Percentiles rank a stretch among this genome's conserved stretches.
Conservation (phyloP, 768 basidiomycete species). For the Mrakia gelida region DNA sequence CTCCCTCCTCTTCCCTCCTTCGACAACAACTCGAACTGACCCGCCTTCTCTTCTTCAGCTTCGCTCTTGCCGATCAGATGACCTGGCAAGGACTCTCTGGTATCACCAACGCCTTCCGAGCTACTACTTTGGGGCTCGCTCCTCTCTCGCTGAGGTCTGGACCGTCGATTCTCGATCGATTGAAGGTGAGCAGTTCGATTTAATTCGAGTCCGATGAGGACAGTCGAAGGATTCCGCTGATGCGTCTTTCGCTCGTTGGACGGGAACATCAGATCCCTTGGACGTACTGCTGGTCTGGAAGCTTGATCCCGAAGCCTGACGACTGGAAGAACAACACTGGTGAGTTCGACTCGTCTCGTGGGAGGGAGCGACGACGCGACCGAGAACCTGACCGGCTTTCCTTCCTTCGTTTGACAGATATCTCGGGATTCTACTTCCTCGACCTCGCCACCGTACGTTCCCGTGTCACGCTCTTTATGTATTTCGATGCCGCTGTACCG, state of each 20-base stretch:
- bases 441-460: slow-evolving; percentile 45
- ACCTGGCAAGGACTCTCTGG: slow-evolving; percentile 62
- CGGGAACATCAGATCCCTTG: slow-evolving; percentile 48
- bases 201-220: slow-evolving; percentile 39
- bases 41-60: slow-evolving; percentile 36
- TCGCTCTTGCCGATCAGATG: slow-evolving; percentile 57
- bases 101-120: slow-evolving; percentile 58
- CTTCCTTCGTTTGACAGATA: slow-evolving; percentile 45
- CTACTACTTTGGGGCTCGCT: slow-evolving; percentile 51
- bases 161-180: slow-evolving; percentile 52
- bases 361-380: too few relatives aligned
- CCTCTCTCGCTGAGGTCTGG: slow-evolving; percentile 54
- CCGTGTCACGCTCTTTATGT: too few relatives aligned
- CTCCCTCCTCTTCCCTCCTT: too few relatives aligned
- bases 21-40: too few relatives aligned
- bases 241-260: neutral
- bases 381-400: too few relatives aligned
- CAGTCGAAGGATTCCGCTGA: neutral
- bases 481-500: neutral
- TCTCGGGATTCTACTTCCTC: slow-evolving; percentile 64
- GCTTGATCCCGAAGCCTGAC: slow-evolving; percentile 57
- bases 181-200: slow-evolving; percentile 53
- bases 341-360: neutral
- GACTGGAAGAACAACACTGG: slow-evolving; percentile 61
- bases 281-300: slow-evolving; percentile 62